These are phyloP conservation scores for Chytriomyces sp. DNA, from an alignment of 192 early-diverging fungal species.

Conservation along the genomic window DNA sequence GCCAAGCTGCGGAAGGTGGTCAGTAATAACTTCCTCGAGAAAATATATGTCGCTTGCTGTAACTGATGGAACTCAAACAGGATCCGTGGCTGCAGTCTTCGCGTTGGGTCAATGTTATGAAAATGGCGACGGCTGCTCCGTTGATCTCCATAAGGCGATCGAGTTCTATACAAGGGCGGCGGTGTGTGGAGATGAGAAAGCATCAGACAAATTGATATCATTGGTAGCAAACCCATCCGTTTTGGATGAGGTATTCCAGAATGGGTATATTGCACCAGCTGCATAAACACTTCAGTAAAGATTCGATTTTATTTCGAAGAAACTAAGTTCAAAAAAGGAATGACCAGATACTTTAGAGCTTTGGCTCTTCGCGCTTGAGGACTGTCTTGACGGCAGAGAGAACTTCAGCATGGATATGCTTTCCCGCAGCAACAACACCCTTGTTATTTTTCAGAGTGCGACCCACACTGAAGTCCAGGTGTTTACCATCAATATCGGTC, in stretches of 20 bases:
- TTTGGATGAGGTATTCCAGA: conserved; percentile 37
- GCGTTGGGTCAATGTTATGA: conserved; percentile 47
- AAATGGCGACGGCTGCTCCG: conserved; percentile 41
- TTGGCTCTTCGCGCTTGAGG: neutral
- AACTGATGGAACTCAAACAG: neutral
- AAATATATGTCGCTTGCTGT: neutral
- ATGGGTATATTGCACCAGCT: conserved; percentile 38
- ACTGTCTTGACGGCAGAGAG: conserved; percentile 69
- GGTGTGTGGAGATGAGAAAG: conserved; percentile 44
- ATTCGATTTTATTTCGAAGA: too few relatives aligned
- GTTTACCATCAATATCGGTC: conserved; percentile 80
- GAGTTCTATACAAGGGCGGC: conserved; percentile 57
- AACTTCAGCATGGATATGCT: conserved; percentile 72
- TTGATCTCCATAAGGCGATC: conserved; percentile 44
- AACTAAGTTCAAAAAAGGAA: too few relatives aligned
- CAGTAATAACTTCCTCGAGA: neutral
- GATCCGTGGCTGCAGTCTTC: conserved; percentile 46
- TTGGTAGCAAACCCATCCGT: conserved; percentile 39
- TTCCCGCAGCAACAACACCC: conserved; percentile 86
- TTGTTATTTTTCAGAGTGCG: conserved; percentile 82
- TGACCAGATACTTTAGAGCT: too few relatives aligned
- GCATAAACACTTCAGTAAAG: conserved; percentile 14
- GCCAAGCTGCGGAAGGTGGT: conserved; percentile 48
- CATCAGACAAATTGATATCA: conserved; percentile 47
- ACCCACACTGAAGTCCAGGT: conserved; percentile 88